phyloP scores from a whole-genome alignment of 176 grass and related monocot genomes.

The Rhynchospora breviuscula region DNA sequence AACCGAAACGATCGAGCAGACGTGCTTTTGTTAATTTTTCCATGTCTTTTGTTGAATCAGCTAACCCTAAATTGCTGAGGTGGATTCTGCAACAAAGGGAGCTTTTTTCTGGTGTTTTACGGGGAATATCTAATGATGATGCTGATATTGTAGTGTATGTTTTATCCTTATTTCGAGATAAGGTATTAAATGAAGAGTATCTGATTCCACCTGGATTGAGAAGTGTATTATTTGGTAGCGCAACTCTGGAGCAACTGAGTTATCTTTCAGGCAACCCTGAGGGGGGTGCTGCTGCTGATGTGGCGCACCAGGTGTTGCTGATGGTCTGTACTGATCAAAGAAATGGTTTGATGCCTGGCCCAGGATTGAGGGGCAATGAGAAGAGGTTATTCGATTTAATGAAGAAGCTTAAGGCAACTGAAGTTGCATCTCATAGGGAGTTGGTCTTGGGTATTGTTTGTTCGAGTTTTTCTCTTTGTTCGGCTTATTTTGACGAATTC shows the following conservation, averaged over 20 bases:
- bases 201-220: constrained; percentile 71
- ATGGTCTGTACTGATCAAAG: constrained; percentile 79
- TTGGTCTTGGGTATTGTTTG: constrained; percentile 63
- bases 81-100: constrained; percentile 90
- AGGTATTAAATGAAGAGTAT: constrained; percentile 59
- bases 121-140: constrained; percentile 62
- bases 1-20: constrained; percentile 39
- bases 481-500: constrained; percentile 73
- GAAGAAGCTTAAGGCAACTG: constrained; percentile 80
- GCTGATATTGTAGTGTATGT: constrained; percentile 46
- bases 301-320: constrained; percentile 70
- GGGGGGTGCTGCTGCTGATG: constrained; percentile 43
- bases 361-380: constrained; percentile 70
- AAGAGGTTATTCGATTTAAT: constrained; percentile 76
- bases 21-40: constrained; percentile 63
- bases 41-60: constrained; percentile 84
- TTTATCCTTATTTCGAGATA: constrained; percentile 57
- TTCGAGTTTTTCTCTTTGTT: constrained; percentile 61
- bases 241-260: constrained; percentile 75
- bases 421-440: constrained; percentile 53
- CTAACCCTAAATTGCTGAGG: constrained; percentile 71
- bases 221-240: constrained; percentile 91
- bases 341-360: constrained; percentile 83
- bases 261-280: constrained; percentile 65
- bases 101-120: constrained; percentile 71